phyloP scores from a whole-genome alignment of 2,329 filamentous ascomycete species.

The Hymenoscyphus repandus region DNA sequence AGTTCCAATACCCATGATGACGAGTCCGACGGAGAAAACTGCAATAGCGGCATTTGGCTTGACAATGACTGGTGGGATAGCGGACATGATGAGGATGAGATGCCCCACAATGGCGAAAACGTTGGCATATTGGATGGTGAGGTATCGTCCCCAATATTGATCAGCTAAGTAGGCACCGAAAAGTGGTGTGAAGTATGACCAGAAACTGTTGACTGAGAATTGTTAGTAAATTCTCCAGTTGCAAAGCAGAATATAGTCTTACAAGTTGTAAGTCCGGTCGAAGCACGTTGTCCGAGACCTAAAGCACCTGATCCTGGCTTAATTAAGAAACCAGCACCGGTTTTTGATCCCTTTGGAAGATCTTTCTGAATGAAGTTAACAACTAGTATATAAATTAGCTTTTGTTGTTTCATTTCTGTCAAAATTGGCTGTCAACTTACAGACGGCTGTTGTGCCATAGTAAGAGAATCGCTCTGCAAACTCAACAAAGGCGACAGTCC shows the following conservation, averaged over 20 bases:
- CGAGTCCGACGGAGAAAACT: constrained; percentile 45
- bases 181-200: constrained; percentile 37
- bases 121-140: constrained; percentile 48
- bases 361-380: constrained; percentile 45
- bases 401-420: not conserved
- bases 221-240: not conserved
- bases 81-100: constrained; percentile 44
- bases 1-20: constrained; percentile 40
- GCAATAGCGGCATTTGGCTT: constrained; percentile 38
- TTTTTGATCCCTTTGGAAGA: constrained; percentile 37
- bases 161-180: constrained; percentile 51
- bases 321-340: constrained; percentile 36
- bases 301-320: constrained; percentile 34
- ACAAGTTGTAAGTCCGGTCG: constrained; percentile 43
- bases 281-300: constrained; percentile 43
- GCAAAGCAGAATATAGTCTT: constrained; percentile 27
- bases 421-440: constrained; percentile 35
- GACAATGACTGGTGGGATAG: constrained; percentile 36
- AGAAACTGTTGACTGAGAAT: constrained; percentile 27
- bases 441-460: constrained; percentile 57
- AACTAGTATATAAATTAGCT: constrained; percentile 28
- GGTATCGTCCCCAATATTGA: constrained; percentile 54
- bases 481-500: constrained; percentile 55
- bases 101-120: constrained; percentile 45
- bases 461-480: constrained; percentile 60